Base-by-base conservation (phyloP, 805 yeast genomes). In the Candida michaelii region DNA sequence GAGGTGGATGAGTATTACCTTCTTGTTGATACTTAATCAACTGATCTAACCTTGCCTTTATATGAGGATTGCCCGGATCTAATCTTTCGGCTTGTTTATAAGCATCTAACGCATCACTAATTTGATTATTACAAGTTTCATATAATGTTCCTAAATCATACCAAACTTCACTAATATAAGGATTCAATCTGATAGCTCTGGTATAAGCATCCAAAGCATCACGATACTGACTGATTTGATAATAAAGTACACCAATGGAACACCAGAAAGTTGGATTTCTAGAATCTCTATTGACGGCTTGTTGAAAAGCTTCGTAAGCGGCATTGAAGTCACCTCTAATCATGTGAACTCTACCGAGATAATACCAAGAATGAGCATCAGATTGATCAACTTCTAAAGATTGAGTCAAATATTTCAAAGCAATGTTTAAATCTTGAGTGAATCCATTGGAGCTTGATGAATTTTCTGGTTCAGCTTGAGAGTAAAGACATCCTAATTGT, bases 181-280 rank as follows among this genome's bases (percentile, higher is more conserved):
- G 99, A 55, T 93, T 93, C 56, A 93, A 77, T 54, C 97, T 77
- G 47, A 93, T 93, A 9, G 99, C 99, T 43, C 98, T 75, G 6
- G 98, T 90, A 68, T 93, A 93, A 12, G 99, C 99, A 62, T 93
- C 98, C 50, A 93, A 73, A 1, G 99, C 99, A 62, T 93, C 99
- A 44, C 96, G 77, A 68, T 88, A 93, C 69, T 93, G 99, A 44
- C 93, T 82, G 46, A 93, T 91, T 66, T 93, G 97, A 65, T 91
- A 93, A 68, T 93, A 93, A 45, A 93, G 74, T 12, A 93, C 99
- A 62, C 99, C 99, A 56, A 86, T 85, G 25, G 90, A 83, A 54
- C 95, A 86, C 99, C 99, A 93, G 72, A 93, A 93, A 1, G 97
- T 93, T 44, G 99, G 98, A 63, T 93, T 93, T 62, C 97, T 79